A percentile compares a stretch with the other conserved stretches of the same genome.
These are phyloP conservation scores for Paraleonurus japonicus DNA, from an alignment of 257 asterid genomes.

Conservation along the genomic window DNA sequence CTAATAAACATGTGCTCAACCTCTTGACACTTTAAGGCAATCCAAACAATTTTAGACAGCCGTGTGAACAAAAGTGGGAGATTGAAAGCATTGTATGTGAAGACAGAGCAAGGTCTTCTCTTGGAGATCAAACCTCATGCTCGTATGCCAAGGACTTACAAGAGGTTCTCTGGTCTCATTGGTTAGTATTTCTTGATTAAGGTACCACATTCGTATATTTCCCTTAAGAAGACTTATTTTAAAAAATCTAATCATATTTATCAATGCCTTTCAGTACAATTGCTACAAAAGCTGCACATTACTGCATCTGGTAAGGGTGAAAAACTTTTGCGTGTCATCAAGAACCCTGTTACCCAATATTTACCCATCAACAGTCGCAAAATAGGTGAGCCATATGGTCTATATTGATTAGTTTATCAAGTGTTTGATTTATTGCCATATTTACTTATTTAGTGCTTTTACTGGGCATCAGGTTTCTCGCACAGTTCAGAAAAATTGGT, in stretches of 20 bases:
- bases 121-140: slow-evolving; percentile 79
- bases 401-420: neutral
- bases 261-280: slow-evolving; percentile 61
- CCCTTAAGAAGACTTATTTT: neutral
- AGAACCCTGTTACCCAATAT: slow-evolving; percentile 81
- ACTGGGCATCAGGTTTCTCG: slow-evolving; percentile 64
- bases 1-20: slow-evolving; percentile 14
- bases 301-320: slow-evolving; percentile 72
- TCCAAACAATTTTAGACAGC: slow-evolving; percentile 77
- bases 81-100: slow-evolving; percentile 82
- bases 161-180: slow-evolving; percentile 83
- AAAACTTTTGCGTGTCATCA: slow-evolving; percentile 66
- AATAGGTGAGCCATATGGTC: slow-evolving; percentile 51
- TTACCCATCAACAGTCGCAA: slow-evolving; percentile 71
- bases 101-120: slow-evolving; percentile 75
- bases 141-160: slow-evolving; percentile 90
- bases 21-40: slow-evolving; percentile 50
- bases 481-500: slow-evolving; percentile 85
- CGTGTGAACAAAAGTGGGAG: slow-evolving; percentile 78
- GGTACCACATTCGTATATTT: neutral
- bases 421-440: neutral
- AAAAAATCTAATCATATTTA: neutral
- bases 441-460: slow-evolving; percentile 6
- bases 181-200: slow-evolving; percentile 48
- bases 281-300: slow-evolving; percentile 69